These are phyloP conservation scores for Capsicum rhomboideum DNA, from an alignment of 257 asterid genomes.

Conservation along the genomic window DNA sequence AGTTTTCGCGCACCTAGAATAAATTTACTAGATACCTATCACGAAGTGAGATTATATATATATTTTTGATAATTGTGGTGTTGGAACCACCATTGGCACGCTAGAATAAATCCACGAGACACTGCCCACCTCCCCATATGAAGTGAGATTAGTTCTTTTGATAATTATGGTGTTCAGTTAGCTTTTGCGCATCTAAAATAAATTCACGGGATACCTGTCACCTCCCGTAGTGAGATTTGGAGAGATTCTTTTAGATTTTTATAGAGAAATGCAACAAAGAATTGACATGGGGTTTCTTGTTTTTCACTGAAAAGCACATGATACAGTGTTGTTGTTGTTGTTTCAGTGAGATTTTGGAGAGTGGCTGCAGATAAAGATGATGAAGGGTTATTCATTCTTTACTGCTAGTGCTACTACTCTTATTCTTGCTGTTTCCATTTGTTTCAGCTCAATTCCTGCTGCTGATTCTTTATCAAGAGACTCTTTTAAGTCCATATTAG, in stretches of 20 bases:
- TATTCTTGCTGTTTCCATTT: slow-evolving; percentile 25
- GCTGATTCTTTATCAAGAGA: slow-evolving; percentile 41
- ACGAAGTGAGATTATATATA: too few species aligned
- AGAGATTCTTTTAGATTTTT: slow-evolving; percentile 16
- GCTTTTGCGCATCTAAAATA: too few species aligned
- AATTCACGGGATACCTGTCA: too few species aligned
- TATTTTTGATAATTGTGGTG: too few species aligned
- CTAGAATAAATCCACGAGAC: too few species aligned
- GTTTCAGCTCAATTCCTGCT: slow-evolving; percentile 23
- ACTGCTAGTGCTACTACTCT: neutral
- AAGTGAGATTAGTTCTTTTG: too few species aligned
- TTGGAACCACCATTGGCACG: too few species aligned
- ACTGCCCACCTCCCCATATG: too few species aligned
- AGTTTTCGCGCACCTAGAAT: too few species aligned
- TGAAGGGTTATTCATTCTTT: slow-evolving; percentile 23
- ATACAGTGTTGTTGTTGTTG: neutral
- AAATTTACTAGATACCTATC: too few species aligned
- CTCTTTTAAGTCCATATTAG: slow-evolving; percentile 45
- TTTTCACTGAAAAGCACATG: neutral
- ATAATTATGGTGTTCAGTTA: too few species aligned
- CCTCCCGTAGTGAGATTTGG: neutral
- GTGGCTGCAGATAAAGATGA: slow-evolving; percentile 25
- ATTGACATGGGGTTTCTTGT: neutral
- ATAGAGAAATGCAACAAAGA: neutral
- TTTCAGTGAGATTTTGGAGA: slow-evolving; percentile 33